Percentiles rank a stretch among this genome's conserved stretches.
Evolutionary conservation across 306 rosid species (phyloP).

Genomic region (Datisca glomerata): DNA sequence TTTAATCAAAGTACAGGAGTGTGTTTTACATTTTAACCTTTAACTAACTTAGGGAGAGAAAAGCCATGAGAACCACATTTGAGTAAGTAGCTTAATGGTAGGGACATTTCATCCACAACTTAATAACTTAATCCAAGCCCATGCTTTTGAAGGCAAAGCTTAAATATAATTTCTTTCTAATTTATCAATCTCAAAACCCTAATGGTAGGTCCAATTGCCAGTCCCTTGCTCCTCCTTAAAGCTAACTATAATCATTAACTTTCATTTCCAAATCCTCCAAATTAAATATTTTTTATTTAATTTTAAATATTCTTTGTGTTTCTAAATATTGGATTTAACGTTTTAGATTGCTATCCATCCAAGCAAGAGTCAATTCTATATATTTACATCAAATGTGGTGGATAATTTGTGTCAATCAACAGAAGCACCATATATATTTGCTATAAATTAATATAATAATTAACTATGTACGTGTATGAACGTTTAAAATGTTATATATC

Average conservation of each 20-base stretch:
- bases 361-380: constrained; percentile 65
- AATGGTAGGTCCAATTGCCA: constrained; percentile 45
- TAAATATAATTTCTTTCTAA: constrained; percentile 13
- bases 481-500: constrained; percentile 9
- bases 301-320: constrained; percentile 15
- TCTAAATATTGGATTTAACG: constrained; percentile 46
- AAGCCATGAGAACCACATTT: too few relatives aligned
- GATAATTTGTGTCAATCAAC: constrained; percentile 69
- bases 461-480: constrained; percentile 15
- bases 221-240: constrained; percentile 90
- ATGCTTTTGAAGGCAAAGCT: constrained; percentile 44
- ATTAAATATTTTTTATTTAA: background rate
- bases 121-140: constrained; percentile 71
- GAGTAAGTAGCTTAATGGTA: constrained; percentile 29
- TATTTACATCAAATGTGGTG: constrained; percentile 69
- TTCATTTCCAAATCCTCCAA: constrained; percentile 29
- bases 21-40: too few relatives aligned
- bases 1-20: too few relatives aligned
- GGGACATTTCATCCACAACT: constrained; percentile 92
- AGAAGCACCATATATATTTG: constrained; percentile 4
- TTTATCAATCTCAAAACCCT: constrained; percentile 19
- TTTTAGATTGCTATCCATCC: constrained; percentile 90
- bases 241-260: constrained; percentile 61
- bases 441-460: constrained; percentile 16
- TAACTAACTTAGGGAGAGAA: too few relatives aligned